Evolutionary conservation across 257 asterid species (phyloP), one percentile per base, ranked within the genome.

Genomic region (Voacanga thouarsii): DNA sequence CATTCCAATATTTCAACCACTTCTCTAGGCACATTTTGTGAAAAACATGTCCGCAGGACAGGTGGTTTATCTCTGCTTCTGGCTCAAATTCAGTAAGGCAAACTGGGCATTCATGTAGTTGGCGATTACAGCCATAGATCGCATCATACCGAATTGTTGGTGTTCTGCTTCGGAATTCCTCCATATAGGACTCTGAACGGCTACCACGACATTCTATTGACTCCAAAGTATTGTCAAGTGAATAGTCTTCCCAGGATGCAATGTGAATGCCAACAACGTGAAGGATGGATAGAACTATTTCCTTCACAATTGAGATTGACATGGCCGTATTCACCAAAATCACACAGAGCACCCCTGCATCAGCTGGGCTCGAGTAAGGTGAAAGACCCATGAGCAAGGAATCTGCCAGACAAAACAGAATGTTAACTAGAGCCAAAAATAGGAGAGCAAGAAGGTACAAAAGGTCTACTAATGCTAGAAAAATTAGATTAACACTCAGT

Each of bases 321-420:
- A 89, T 92, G 37, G 92, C 98, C 1, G 98, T 91, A 86, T 94
- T 91, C 18, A 92, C 94, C 44, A 94, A 87, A 60, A 94, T 90
- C 70, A 94, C 87, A 56, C 94, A 94, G 71, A 94, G 91, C 33
- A 92, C 92, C 37, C 98, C 98, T 0, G 92, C 97, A 61, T 94
- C 98, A 1, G 96, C 89, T 69, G 97, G 97, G 78, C 90, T 76
- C 6, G 94, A 91, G 75, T 94, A 94, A 45, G 96, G 88, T 6
- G 97, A 91, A 39, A 94, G 91, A 51, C 97, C 97, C 98, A 94
- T 94, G 66, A 64, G 80, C 9, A 72, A 74, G 0, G 26, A 77
- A 72, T 49, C 69, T 76, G 75, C 56, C 21, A 51, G 39, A 71
- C 15, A 7, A 49, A 55, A 60, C 33, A 3, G 7, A 28, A 81